A percentile compares a stretch with the other conserved stretches of the same genome.
Evolutionary conservation across 441 rosid species (phyloP).

Genomic region (Populus hybrid): DNA sequence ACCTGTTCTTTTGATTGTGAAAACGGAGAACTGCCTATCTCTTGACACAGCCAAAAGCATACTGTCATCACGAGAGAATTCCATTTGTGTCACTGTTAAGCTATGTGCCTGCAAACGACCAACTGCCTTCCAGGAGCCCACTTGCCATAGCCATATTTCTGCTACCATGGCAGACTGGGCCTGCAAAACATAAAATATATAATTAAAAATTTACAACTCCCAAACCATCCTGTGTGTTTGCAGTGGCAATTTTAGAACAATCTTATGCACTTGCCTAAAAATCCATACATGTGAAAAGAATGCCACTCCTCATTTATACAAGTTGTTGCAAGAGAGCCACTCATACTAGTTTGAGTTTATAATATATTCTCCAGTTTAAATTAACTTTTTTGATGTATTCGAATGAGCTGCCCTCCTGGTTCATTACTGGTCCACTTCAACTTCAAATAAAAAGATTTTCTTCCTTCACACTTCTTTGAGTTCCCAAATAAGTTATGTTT

Average conservation of each 20-base stretch:
- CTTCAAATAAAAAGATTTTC: background rate
- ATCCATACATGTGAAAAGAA: background rate
- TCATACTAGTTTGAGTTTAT: background rate
- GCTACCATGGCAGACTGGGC: constrained; percentile 84
- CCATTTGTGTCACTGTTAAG: constrained; percentile 91
- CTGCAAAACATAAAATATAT: constrained; percentile 35
- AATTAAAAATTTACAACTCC: background rate
- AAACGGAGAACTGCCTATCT: constrained; percentile 88
- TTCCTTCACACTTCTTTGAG: background rate
- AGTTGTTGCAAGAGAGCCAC: background rate
- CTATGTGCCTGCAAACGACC: constrained; percentile 89
- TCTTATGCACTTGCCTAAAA: background rate
- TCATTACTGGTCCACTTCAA: background rate
- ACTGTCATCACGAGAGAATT: constrained; percentile 73
- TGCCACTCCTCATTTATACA: background rate
- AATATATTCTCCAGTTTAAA: background rate
- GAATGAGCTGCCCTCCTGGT: background rate
- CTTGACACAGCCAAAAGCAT: constrained; percentile 89
- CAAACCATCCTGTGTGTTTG: background rate
- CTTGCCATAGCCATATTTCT: constrained; percentile 98
- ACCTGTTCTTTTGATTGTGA: constrained; percentile 70
- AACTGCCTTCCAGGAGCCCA: constrained; percentile 89
- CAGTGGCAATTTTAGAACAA: background rate
- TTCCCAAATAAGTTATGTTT: background rate
- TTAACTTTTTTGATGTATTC: background rate